Conservation (phyloP, 169 alveolate species). For the Eimeria sp. region DNA sequence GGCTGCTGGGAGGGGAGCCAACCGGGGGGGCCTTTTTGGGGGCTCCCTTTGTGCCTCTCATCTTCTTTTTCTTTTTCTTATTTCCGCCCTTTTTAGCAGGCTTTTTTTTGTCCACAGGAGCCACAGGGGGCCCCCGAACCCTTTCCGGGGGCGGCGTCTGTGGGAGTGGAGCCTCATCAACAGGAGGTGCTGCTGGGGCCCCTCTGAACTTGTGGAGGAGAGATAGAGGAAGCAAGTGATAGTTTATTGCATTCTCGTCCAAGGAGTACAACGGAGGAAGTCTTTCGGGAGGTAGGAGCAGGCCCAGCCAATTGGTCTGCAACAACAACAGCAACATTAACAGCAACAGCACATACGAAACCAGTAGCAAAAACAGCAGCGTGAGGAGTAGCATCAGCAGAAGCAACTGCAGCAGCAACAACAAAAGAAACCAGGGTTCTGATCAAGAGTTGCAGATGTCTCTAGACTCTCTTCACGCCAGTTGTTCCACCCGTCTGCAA, state of each 20-base stretch:
- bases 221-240: constrained; percentile 18
- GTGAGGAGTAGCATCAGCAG: background rate
- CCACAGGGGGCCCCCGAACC: background rate
- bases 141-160: background rate
- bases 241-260: background rate
- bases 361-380: background rate
- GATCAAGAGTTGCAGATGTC: background rate
- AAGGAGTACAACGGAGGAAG: background rate
- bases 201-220: constrained; percentile 4
- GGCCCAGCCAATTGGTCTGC: background rate
- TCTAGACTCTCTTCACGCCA: background rate
- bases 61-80: background rate
- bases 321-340: constrained; percentile 35
- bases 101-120: background rate
- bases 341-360: background rate
- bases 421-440: background rate
- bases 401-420: background rate
- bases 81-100: background rate
- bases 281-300: background rate
- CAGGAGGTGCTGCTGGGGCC: background rate
- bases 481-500: background rate
- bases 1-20: background rate
- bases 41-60: background rate
- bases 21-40: background rate
- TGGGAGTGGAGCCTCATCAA: background rate